Evolutionary conservation across 768 basidiomycete species (phyloP), one percentile per base, ranked within the genome.

Genomic region (Serendipita indica): DNA sequence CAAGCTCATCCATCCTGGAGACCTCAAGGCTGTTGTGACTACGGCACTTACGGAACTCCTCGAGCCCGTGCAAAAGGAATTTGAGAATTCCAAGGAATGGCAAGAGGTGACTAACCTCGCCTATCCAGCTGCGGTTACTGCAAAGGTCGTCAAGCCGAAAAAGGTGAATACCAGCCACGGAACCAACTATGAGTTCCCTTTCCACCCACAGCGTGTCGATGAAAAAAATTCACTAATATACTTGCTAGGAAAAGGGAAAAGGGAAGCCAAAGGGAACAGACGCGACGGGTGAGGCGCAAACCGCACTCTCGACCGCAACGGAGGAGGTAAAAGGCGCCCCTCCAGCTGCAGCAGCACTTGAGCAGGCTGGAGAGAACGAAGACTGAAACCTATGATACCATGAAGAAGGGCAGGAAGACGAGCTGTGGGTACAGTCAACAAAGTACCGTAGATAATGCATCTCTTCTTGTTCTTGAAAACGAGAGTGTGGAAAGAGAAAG

Each of bases 1-100:
- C 60, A 84, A 82, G 71, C 78, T 79, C 62, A 65, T 99, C 3
- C 91, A 96, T 69, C 96, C 96, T 4, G 83, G 81, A 32, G 96
- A 96, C 70, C 72, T 98, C 67, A 99, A 99, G 75, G 70, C 69
- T 2, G 77, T 81, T 0, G 88, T 94, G 14, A 77, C 79, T 39
- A 79, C 82, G 33, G 83, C 81, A 12, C 82, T 98, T 67, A 77
- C 79, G 66, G 74, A 74, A 25, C 72, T 99, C 39, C 71, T 98
- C 59, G 81, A 79, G 18, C 93, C 94, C 0, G 83, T 99, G 52
- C 79, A 85, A 62, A 78, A 81, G 62, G 77, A 80, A 56, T 97
- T 89, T 65, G 77, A 83, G 64, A 79, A 72, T 62, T 81, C 80
- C 65, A 77, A 83, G 64, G 89, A 89, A 67, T 97, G 89, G 82